Conservation (phyloP, 2,329 filamentous ascomycete genomes). For the Epichloe hybrida region DNA sequence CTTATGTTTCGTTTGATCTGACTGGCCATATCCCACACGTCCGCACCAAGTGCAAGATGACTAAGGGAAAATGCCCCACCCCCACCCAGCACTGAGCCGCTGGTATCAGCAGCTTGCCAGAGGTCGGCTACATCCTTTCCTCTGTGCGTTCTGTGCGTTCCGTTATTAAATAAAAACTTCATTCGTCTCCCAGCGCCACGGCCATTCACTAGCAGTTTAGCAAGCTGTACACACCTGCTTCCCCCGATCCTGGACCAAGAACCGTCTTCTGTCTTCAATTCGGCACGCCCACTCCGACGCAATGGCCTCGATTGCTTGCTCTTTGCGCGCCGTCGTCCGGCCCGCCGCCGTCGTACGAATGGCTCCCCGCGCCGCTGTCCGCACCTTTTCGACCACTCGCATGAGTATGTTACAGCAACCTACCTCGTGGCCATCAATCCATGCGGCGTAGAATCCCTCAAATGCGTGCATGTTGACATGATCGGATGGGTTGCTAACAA, state of each 20-base stretch:
- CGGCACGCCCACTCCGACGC: conserved; percentile 10
- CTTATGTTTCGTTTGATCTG: conserved; percentile 2
- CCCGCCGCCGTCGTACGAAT: conserved; percentile 30
- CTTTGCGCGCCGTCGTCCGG: conserved; percentile 33
- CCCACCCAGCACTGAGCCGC: neutral
- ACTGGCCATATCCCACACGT: conserved; percentile 2
- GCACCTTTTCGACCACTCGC: conserved; percentile 30
- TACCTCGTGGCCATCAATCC: neutral
- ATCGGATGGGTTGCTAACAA: neutral
- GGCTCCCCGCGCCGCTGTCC: conserved; percentile 23
- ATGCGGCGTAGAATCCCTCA: no score
- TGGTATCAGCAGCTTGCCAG: neutral
- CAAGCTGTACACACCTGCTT: neutral
- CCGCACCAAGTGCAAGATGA: neutral
- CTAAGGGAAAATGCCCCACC: neutral
- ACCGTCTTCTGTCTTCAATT: neutral
- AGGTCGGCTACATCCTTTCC: neutral
- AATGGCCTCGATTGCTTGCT: conserved; percentile 51
- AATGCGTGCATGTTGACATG: neutral
- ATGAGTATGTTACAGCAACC: conserved; percentile 17
- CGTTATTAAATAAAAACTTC: neutral
- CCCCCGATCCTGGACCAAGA: neutral
- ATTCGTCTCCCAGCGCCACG: neutral
- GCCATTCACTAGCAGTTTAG: neutral
- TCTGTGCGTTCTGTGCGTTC: neutral